Conservation (phyloP, 192 early-diverging fungal genomes). For the Coemansia sp. region DNA sequence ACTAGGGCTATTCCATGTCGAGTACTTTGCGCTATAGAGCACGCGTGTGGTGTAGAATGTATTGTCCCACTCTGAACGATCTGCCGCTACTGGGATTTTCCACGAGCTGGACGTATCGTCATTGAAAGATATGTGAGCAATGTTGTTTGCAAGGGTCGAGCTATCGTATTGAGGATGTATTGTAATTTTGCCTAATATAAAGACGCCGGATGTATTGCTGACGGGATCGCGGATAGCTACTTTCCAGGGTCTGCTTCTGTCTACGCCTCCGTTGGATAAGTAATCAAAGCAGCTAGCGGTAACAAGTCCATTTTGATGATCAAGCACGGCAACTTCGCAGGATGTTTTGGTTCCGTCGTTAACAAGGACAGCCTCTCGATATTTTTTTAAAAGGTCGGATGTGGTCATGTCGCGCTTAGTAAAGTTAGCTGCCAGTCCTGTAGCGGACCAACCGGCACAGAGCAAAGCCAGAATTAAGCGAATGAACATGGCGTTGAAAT, state of each 20-base stretch:
- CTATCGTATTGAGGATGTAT: conserved; percentile 27
- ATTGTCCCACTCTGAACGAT: too few relatives aligned
- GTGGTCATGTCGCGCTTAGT: conserved; percentile 14
- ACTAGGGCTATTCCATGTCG: too few relatives aligned
- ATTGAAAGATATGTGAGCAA: conserved; percentile 19
- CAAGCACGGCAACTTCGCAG: conserved; percentile 34
- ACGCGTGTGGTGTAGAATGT: too few relatives aligned
- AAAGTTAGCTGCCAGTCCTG: conserved; percentile 4
- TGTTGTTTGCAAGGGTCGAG: conserved; percentile 30
- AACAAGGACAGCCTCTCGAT: conserved; percentile 21
- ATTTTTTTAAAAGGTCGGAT: conserved; percentile 5
- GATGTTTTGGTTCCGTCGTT: conserved; percentile 18
- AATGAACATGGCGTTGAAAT: too few relatives aligned
- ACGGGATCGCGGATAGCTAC: conserved; percentile 12
- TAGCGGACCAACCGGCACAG: background rate
- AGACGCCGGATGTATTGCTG: background rate
- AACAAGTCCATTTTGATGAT: conserved; percentile 13
- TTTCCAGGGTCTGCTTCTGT: conserved; percentile 24
- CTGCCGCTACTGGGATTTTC: too few relatives aligned
- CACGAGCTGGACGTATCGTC: too few relatives aligned
- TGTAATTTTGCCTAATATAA: conserved; percentile 12
- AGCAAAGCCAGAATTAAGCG: background rate
- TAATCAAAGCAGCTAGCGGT: conserved; percentile 32
- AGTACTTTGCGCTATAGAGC: too few relatives aligned
- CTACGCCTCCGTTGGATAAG: conserved; percentile 10